Evolutionary conservation across 495 filamentous ascomycete species (phyloP).

Genomic region (Friedmanniomyces endolithicus): DNA sequence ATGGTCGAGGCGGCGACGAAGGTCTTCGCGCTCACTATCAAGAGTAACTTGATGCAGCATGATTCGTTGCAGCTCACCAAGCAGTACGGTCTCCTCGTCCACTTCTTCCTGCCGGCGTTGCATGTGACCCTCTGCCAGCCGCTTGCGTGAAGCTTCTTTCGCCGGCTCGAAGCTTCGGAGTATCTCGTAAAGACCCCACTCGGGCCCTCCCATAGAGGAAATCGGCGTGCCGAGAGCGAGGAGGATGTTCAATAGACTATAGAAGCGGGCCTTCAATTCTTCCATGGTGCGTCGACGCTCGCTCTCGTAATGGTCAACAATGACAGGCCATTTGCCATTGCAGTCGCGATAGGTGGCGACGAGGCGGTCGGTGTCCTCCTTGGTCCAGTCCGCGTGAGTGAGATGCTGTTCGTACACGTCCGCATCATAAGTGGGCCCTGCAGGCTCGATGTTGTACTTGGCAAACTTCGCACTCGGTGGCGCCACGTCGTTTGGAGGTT

Average conservation of each 20-base stretch:
- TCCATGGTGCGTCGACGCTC: conserved; percentile 53
- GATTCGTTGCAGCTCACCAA: conserved; percentile 83
- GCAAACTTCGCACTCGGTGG: conserved; percentile 33
- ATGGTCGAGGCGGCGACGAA: conserved; percentile 27
- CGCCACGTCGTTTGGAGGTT: background rate
- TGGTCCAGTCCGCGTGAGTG: conserved; percentile 65
- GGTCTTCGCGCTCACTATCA: conserved; percentile 66
- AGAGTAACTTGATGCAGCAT: conserved; percentile 67
- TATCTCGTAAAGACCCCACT: conserved; percentile 68
- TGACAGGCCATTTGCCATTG: conserved; percentile 80
- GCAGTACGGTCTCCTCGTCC: conserved; percentile 75
- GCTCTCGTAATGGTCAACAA: conserved; percentile 75
- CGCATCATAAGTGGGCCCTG: conserved; percentile 65
- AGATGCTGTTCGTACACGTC: conserved; percentile 73
- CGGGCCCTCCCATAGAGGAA: conserved; percentile 69
- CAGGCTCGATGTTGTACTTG: conserved; percentile 72
- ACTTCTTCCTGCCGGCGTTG: conserved; percentile 73
- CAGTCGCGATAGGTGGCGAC: conserved; percentile 59
- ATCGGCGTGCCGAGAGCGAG: conserved; percentile 73
- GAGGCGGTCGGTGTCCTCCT: conserved; percentile 86
- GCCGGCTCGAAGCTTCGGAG: conserved; percentile 74
- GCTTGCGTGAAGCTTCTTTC: conserved; percentile 65
- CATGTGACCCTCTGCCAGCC: conserved; percentile 67
- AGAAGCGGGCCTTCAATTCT: conserved; percentile 84
- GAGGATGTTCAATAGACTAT: conserved; percentile 68